Evolutionary conservation across 2,329 filamentous ascomycete species (phyloP), one percentile per base, ranked within the genome.

Genomic region (Ceratocystis albifundus): DNA sequence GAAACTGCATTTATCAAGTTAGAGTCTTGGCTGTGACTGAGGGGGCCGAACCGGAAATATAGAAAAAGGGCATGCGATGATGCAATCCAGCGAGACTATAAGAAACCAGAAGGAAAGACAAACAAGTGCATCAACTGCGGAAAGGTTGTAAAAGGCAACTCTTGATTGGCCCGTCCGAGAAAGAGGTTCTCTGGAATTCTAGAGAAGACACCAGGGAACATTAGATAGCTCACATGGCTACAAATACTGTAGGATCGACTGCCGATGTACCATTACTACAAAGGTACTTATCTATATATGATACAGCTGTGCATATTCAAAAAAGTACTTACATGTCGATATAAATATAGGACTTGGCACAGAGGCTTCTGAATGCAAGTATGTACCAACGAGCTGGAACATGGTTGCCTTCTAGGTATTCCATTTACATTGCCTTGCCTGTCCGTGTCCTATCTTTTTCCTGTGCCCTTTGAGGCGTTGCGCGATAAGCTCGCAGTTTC

Each of bases 311-410:
- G 36, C 36, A 41, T 3, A 4, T 41, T 12, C 1, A 15, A 59
- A 59, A 15, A 8, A 30, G 53, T 22, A 53, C 22, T n/a, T 59
- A 36, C 28, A 59, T 30, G 6, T 59, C 32, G 4, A 20, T 30
- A 36, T 36, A n/a, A 10, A 17, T 28, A 53, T 53, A 12, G 36
- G 36, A 28, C 55, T 36, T 59, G 55, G 55, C 55, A 59, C 55
- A 8, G 55, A 59, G 12, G 32, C n/a, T 59, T 28, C 6, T 7
- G 17, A 15, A 32, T 59, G 17, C n/a, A 15, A 15, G 50, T 25
- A 36, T 8, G 55, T 59, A 59, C 55, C 28, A 59, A n/a, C 55
- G 28, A 28, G 28, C 55, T 32, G 55, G 55, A 36, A n/a, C 55
- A 59, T 59, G 55, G 55, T 59, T 59, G 36, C 28, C 15, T 57